These are phyloP conservation scores for Nakazawaea molendinolei DNA, from an alignment of 805 yeast species.

Conservation along the genomic window DNA sequence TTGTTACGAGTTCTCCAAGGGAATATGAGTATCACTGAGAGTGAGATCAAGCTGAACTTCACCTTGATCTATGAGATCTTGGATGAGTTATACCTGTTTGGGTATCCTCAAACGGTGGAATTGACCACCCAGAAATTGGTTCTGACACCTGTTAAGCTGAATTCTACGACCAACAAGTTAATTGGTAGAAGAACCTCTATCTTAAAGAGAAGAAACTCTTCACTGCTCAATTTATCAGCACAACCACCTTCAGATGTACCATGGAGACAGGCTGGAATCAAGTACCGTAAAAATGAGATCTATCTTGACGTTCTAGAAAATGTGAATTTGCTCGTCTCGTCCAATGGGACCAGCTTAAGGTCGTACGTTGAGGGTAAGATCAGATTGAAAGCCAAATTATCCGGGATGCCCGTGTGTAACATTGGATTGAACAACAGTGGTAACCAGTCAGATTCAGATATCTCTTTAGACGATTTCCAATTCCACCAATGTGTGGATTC, in stretches of 20 bases:
- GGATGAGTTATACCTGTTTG: constrained; percentile 72
- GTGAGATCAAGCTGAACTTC: constrained; percentile 57
- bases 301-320: constrained; percentile 71
- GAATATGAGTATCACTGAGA: constrained; percentile 37
- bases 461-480: constrained; percentile 66
- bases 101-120: constrained; percentile 69
- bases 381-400: constrained; percentile 59
- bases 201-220: background rate
- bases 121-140: constrained; percentile 16
- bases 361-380: constrained; percentile 75
- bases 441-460: constrained; percentile 25
- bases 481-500: constrained; percentile 84
- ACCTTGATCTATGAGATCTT: constrained; percentile 66
- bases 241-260: constrained; percentile 27
- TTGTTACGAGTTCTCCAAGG: constrained; percentile 47
- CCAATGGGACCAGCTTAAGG: constrained; percentile 56
- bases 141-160: constrained; percentile 5
- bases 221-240: background rate
- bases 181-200: background rate
- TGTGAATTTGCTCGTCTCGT: constrained; percentile 61
- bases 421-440: constrained; percentile 62
- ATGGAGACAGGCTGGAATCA: constrained; percentile 68
- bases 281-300: constrained; percentile 77
- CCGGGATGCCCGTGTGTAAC: constrained; percentile 80
- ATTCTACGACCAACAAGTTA: background rate